Evolutionary conservation across 345 rosid species (phyloP).

Genomic region (Erucastrum elatum): DNA sequence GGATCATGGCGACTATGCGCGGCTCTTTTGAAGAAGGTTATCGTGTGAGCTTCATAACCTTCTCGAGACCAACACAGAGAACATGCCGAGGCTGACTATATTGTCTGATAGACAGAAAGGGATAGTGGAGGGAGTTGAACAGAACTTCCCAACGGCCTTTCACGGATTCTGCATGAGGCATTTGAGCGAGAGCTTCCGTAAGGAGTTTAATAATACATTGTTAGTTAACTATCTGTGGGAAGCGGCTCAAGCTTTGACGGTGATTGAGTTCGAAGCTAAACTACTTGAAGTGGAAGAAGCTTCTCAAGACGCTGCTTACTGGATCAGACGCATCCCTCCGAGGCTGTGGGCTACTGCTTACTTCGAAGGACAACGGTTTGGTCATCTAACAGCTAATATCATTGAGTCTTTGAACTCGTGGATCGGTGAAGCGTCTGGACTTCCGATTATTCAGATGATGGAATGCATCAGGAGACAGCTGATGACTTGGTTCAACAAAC

Average conservation of each 20-base stretch:
- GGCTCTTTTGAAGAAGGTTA: constrained; percentile 98
- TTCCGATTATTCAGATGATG: constrained; percentile 98
- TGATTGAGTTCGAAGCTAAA: constrained; percentile 88
- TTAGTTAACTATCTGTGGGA: constrained; percentile 91
- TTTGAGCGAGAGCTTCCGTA: constrained; percentile 88
- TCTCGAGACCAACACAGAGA: constrained; percentile 90
- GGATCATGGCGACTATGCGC: constrained; percentile 97
- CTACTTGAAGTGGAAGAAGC: constrained; percentile 84
- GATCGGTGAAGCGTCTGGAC: constrained; percentile 98
- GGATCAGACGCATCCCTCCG: constrained; percentile 92
- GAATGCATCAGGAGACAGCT: constrained; percentile 97
- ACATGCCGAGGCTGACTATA: constrained; percentile 96
- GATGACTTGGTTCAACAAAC: constrained; percentile 97
- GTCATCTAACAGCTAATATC: constrained; percentile 85
- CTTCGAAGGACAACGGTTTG: constrained; percentile 91
- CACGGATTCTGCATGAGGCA: constrained; percentile 98
- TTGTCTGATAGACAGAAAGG: constrained; percentile 90
- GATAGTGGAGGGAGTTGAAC: constrained; percentile 87
- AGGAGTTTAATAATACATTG: constrained; percentile 91
- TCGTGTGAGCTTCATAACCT: constrained; percentile 92
- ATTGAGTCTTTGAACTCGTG: constrained; percentile 80
- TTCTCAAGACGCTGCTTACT: constrained; percentile 91
- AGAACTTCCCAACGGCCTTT: constrained; percentile 92
- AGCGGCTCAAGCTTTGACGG: constrained; percentile 89
- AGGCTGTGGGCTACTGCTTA: constrained; percentile 95